phyloP scores from a whole-genome alignment of 352 stramenopile genomes.

The Phytophthora rubi region DNA sequence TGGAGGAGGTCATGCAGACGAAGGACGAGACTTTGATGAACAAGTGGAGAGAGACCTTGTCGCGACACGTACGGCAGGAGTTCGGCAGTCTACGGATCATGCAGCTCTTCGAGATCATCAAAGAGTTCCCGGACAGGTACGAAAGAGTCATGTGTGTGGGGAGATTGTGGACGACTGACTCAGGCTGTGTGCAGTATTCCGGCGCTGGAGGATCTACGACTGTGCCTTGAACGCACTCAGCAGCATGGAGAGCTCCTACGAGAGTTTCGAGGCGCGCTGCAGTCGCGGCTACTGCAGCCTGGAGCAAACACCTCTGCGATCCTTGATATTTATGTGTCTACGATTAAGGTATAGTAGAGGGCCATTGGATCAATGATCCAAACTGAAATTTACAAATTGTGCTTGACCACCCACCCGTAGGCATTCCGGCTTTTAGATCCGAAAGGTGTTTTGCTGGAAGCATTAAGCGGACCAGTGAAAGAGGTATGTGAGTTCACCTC shows the following conservation, averaged over 20 bases:
- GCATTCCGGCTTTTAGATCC: slow-evolving; percentile 94
- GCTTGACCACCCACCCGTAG: slow-evolving; percentile 20
- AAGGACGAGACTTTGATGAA: slow-evolving; percentile 18
- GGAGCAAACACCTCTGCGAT: slow-evolving; percentile 97
- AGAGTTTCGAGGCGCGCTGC: slow-evolving; percentile 80
- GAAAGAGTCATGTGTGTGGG: neutral
- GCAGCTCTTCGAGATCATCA: slow-evolving; percentile 97
- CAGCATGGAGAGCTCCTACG: slow-evolving; percentile 84
- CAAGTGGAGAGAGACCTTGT: slow-evolving; percentile 58
- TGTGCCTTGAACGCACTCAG: slow-evolving; percentile 85
- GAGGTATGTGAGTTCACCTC: slow-evolving; percentile 42
- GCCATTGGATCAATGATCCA: neutral
- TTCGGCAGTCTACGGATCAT: slow-evolving; percentile 84
- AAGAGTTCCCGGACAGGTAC: slow-evolving; percentile 95
- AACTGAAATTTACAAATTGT: neutral
- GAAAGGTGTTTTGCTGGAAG: slow-evolving; percentile 92
- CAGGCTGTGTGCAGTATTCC: slow-evolving; percentile 43
- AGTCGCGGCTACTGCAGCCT: slow-evolving; percentile 92
- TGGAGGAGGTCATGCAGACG: slow-evolving; percentile 55
- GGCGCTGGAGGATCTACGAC: slow-evolving; percentile 70
- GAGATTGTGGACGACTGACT: neutral
- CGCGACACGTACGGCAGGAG: slow-evolving; percentile 58
- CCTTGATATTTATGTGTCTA: slow-evolving; percentile 97
- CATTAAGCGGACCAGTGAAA: slow-evolving; percentile 68
- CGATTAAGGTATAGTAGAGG: slow-evolving; percentile 86